Base-by-base conservation (phyloP, 495 filamentous ascomycete species). In the Parachaetomium inaequale region DNA sequence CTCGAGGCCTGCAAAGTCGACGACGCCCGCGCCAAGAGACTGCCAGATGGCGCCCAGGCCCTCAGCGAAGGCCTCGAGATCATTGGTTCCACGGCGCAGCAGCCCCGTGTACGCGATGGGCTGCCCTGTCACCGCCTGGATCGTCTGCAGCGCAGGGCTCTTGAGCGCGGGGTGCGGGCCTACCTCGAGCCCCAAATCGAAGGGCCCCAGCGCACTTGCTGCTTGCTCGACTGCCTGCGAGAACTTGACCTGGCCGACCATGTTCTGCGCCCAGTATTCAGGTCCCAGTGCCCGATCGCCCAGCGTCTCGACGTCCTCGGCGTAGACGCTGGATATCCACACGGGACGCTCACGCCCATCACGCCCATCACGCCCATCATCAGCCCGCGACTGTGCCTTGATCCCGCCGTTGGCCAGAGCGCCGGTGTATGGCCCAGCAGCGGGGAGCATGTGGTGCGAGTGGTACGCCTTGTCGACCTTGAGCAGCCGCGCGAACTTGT, bases 371-470 rank as follows among this genome's bases (percentile, higher is more conserved):
- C n/a, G n/a, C n/a, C n/a, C n/a, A n/a, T n/a, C n/a, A n/a, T n/a
- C n/a, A n/a, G n/a, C n/a, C n/a, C n/a, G n/a, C n/a, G n/a, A n/a
- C n/a, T n/a, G n/a, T n/a, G n/a, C n/a, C n/a, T n/a, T n/a, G n/a
- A n/a, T n/a, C n/a, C n/a, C n/a, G n/a, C n/a, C n/a, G n/a, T n/a
- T n/a, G n/a, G n/a, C n/a, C n/a, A n/a, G n/a, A n/a, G n/a, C n/a
- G n/a, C n/a, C n/a, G n/a, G n/a, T n/a, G n/a, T n/a, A n/a, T n/a
- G n/a, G n/a, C n/a, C n/a, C n/a, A n/a, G n/a, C n/a, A n/a, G n/a
- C n/a, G n/a, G n/a, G n/a, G n/a, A n/a, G n/a, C 75, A 78, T 77
- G 46, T 78, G 75, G 51, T 63, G 59, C 1, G 75, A 76, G 55
- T 79, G 77, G 51, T 78, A 80, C 6, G 74, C 77, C 14, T 63